phyloP scores from a whole-genome alignment of 352 stramenopile genomes.

The Pythium rhizo-oryzae region DNA sequence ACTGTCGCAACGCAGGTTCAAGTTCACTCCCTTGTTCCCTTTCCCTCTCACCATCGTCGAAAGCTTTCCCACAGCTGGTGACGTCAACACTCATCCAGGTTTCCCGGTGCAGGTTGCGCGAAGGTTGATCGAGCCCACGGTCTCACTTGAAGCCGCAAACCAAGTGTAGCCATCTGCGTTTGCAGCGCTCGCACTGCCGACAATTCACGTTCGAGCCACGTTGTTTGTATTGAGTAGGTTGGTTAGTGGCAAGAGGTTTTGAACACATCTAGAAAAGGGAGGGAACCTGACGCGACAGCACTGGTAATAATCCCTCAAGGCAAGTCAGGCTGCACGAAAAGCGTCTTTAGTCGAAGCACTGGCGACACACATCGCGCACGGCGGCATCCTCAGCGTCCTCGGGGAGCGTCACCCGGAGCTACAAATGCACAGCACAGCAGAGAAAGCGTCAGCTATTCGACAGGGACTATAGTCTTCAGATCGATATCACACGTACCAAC shows the following conservation, averaged over 20 bases:
- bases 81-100: background rate
- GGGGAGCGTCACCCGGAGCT: slow-evolving; percentile 62
- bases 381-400: slow-evolving; percentile 45
- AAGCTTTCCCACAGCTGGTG: background rate
- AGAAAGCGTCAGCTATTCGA: slow-evolving; percentile 11
- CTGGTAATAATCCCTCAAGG: too few species aligned
- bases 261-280: background rate
- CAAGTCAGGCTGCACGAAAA: too few species aligned
- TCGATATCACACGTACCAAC: slow-evolving; percentile 38
- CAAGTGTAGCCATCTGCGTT: background rate
- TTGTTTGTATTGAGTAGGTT: too few species aligned
- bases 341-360: slow-evolving; percentile 34
- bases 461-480: background rate
- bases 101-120: background rate
- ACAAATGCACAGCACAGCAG: slow-evolving; percentile 15
- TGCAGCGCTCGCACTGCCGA: too few species aligned
- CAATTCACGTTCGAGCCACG: too few species aligned
- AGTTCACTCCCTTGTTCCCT: background rate
- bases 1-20: background rate
- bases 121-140: background rate
- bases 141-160: background rate
- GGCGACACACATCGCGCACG: slow-evolving; percentile 48
- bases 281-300: too few species aligned
- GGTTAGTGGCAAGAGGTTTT: background rate
- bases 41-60: background rate